Evolutionary conservation across 345 rosid species (phyloP), one percentile per base, ranked within the genome.

Genomic region (Geranium brycei): DNA sequence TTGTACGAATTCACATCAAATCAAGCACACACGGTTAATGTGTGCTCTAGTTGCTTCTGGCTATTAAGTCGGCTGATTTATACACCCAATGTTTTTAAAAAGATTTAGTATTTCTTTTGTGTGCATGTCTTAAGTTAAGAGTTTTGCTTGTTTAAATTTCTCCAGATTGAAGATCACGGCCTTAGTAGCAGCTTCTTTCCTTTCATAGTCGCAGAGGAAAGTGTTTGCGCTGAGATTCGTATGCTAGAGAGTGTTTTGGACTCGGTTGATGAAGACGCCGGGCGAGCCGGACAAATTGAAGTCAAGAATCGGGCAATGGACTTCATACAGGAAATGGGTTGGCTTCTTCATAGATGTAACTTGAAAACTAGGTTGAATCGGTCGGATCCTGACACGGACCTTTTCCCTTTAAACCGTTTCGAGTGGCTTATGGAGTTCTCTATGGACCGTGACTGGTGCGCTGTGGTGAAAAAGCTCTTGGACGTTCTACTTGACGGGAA

Each of bases 391-490:
- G 79, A 79, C 59, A 61, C 75, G 1, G 87, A 86, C 15, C 81
- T 61, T 30, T 95, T 91, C 73, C 75, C 99, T 59, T 65, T 91
- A 38, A 62, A 69, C 66, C 83, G 96, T 64, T 87, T 91, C 86
- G 85, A 80, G 76, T 87, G 89, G 96, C 89, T 95, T 31, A 72
- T 91, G 66, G 99, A 91, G 61, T 95, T 91, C 81, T 87, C 99
- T 55, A 79, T 91, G 89, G 97, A 91, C 75, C 88, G 70, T 62
- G 99, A 88, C 70, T 95, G 99, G 99, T 88, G 91, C 67, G 89
- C 99, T 64, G 96, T 88, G 63, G 85, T 95, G 56, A 85, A 80
- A 71, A 91, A 81, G 76, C 96, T 95, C 63, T 69, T 95, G 78
- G 81, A 81, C 77, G 76, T 85, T 67, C 76, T 88, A 64, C 70